A percentile compares a stretch with the other conserved stretches of the same genome.
Evolutionary conservation across 2,329 filamentous ascomycete species (phyloP).

Genomic region (Bipolaris oryzae): DNA sequence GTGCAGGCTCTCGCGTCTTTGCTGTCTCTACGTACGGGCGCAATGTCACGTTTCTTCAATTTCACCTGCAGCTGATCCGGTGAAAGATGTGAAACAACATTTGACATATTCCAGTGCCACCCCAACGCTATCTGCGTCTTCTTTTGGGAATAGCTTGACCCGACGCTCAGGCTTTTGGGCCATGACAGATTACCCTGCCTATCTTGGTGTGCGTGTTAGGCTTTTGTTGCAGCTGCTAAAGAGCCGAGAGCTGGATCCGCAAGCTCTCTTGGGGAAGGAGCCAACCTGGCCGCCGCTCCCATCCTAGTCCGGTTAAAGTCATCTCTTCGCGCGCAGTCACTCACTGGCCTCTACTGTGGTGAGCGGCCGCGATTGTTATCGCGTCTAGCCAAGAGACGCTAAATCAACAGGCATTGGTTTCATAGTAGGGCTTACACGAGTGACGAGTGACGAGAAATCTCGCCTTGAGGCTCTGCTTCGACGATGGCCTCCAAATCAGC

Average conservation of each 20-base stretch:
- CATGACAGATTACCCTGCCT: not conserved
- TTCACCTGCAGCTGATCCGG: not conserved
- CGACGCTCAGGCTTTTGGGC: not conserved
- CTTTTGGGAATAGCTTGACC: not conserved
- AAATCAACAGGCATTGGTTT: not conserved
- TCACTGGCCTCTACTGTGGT: too few species aligned
- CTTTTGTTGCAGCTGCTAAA: not conserved
- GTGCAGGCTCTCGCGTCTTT: too few species aligned
- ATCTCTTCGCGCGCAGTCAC: not conserved
- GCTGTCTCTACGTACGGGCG: not conserved
- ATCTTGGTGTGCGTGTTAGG: not conserved
- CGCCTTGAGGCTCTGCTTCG: constrained; percentile 9
- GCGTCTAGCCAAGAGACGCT: not conserved
- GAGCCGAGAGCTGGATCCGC: not conserved
- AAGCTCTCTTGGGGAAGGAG: not conserved
- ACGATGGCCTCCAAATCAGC: not conserved
- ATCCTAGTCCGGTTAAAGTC: not conserved
- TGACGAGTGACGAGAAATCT: not conserved
- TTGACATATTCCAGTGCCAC: not conserved
- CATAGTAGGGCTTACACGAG: not conserved
- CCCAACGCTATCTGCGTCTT: not conserved
- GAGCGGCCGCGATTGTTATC: not conserved
- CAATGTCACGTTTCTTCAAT: too few species aligned
- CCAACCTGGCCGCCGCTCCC: not conserved
- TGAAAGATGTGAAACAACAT: not conserved